Base-by-base conservation (phyloP, 2,329 filamentous ascomycete genomes). In the Clarireedia hainanense region DNA sequence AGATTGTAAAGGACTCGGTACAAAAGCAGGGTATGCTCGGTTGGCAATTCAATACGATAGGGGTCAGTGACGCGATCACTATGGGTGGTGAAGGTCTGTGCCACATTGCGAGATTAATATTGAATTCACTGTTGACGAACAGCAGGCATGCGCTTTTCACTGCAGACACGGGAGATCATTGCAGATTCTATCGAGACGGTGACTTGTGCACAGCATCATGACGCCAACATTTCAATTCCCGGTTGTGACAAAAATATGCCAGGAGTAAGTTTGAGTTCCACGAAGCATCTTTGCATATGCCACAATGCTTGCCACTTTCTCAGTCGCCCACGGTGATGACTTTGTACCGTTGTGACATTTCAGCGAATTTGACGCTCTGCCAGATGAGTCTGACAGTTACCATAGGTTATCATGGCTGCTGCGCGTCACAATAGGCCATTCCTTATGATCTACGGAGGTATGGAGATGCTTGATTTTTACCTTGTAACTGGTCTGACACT, bases 201-300 rank as follows among this genome's bases (percentile, higher is more conserved):
- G 40, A 96, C 91, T 1, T 92, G 87, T 69, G 92, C 89, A 5
- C 91, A 64, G 70, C 87, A 88, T 64, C 90, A 96, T 71, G 92
- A 96, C 69, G 92, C 91, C 57, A 95, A 91, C 71, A 91, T 96
- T 69, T 85, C 89, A 30, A 92, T 96, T 64, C 91, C 92, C 0
- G 91, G 91, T 10, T 96, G 91, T 70, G 91, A 96, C 75, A 96
- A 96, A 80, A 96, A 96, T 71, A 96, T 96, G 92, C 91, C 91
- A 0, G 91, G 91, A 24, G 51, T 57, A 42, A 53, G 55, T 53
- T 26, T 24, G 20, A 14, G 2, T 26, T 20, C 12, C 14, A 20
- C n/a, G 9, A 47, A 24, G 20, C 14, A 24, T 15, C 43, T 6
- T 12, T 14, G 49, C 17, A 12, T 47, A 14, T 34, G 9, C 9